Evolutionary conservation across 2,329 filamentous ascomycete genomes (phyloP).

Genomic region (Fusarium hostae): DNA sequence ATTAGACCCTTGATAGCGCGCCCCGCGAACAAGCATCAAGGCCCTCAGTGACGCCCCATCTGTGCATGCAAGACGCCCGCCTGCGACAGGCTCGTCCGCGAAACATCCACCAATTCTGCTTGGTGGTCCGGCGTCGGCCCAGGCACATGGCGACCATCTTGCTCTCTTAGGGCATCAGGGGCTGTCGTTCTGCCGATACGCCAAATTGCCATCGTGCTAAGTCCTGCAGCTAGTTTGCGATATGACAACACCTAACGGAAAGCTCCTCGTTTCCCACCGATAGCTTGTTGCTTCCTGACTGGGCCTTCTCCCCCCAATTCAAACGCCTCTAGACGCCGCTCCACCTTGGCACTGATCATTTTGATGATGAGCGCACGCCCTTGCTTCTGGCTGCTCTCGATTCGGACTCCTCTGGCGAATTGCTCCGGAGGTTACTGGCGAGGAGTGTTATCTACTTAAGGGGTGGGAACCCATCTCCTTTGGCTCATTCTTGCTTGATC

Average conservation of each 20-base stretch:
- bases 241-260: constrained; percentile 40
- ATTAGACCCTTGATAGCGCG: constrained; percentile 38
- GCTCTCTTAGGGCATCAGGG: constrained; percentile 20
- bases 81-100: constrained; percentile 37
- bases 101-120: constrained; percentile 30
- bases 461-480: constrained; percentile 40
- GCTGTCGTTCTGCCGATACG: constrained; percentile 26
- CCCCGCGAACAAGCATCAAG: constrained; percentile 35
- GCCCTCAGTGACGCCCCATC: constrained; percentile 39
- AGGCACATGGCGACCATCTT: constrained; percentile 40
- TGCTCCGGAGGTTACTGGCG: constrained; percentile 27
- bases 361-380: constrained; percentile 42
- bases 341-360: constrained; percentile 42
- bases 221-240: constrained; percentile 41
- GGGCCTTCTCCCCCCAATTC: constrained; percentile 31
- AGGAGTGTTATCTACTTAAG: constrained; percentile 45
- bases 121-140: constrained; percentile 41
- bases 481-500: constrained; percentile 19
- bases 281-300: constrained; percentile 46
- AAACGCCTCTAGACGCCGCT: constrained; percentile 29
- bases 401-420: constrained; percentile 30
- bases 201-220: constrained; percentile 29
- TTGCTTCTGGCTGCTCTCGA: constrained; percentile 21
- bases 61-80: constrained; percentile 44
- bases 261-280: constrained; percentile 38